A percentile compares a stretch with the other conserved stretches of the same genome.
phyloP scores from a whole-genome alignment of 2,329 filamentous ascomycete genomes.

The Cladosporium sp. region DNA sequence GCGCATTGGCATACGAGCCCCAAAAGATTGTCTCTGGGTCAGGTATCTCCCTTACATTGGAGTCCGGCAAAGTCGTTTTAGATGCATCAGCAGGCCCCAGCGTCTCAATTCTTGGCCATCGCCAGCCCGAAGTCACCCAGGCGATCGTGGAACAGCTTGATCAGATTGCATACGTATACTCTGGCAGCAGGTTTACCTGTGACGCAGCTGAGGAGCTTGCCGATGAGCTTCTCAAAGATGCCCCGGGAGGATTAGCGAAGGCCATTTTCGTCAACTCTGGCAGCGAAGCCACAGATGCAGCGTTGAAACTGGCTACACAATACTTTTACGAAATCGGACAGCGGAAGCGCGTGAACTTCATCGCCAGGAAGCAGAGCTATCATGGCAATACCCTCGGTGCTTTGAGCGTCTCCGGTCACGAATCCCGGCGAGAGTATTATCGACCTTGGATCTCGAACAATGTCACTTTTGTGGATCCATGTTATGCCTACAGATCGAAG shows the following conservation, averaged over 20 bases:
- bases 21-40: not conserved
- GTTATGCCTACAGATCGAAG: conserved; percentile 60
- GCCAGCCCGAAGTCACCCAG: conserved; percentile 42
- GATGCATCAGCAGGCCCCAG: not conserved
- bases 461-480: conserved; percentile 60
- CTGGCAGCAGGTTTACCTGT: conserved; percentile 56
- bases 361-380: conserved; percentile 62
- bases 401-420: conserved; percentile 62
- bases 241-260: conserved; percentile 49
- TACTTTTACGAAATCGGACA: conserved; percentile 59
- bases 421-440: conserved; percentile 57
- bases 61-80: not conserved
- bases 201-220: conserved; percentile 52
- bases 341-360: conserved; percentile 55
- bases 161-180: conserved; percentile 54
- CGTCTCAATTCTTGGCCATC: not conserved
- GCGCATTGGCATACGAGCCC: not conserved
- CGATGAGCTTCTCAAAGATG: conserved; percentile 46
- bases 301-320: conserved; percentile 63
- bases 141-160: conserved; percentile 57
- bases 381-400: conserved; percentile 68
- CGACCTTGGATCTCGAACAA: conserved; percentile 52
- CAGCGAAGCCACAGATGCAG: conserved; percentile 64
- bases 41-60: not conserved
- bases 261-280: conserved; percentile 57